Percentiles rank a stretch among this genome's conserved stretches.
Conservation (phyloP, 176 grass and related monocot genomes). For the Aegilops speltoides region DNA sequence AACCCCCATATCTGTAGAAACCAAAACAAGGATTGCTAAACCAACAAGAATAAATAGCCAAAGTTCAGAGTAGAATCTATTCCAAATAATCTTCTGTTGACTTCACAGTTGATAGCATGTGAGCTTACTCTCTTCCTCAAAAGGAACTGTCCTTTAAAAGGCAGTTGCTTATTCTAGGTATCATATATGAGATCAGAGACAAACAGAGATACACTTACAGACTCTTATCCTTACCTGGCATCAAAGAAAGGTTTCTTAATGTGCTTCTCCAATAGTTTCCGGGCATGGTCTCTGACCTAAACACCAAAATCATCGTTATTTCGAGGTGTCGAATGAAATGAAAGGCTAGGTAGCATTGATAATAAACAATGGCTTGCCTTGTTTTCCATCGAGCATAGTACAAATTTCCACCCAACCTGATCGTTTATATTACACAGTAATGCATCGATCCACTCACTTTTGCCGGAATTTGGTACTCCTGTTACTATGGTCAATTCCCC, state of each 20-base stretch:
- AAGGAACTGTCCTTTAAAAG: not conserved
- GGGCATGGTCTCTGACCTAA: conserved; percentile 92
- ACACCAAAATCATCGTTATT: conserved; percentile 28
- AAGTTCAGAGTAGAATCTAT: conserved; percentile 7
- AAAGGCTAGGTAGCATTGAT: conserved; percentile 18
- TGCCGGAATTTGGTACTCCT: conserved; percentile 96
- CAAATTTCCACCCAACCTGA: conserved; percentile 88
- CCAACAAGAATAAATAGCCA: conserved; percentile 14
- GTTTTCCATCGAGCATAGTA: conserved; percentile 97
- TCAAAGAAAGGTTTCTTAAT: conserved; percentile 87
- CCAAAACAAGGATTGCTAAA: conserved; percentile 28
- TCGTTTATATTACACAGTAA: conserved; percentile 87
- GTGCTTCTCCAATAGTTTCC: conserved; percentile 95
- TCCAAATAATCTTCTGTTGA: not conserved
- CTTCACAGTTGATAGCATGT: not conserved
- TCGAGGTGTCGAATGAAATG: conserved; percentile 1
- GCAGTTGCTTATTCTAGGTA: conserved; percentile 1
- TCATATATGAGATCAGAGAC: conserved; percentile 14
- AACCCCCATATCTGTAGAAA: conserved; percentile 61
- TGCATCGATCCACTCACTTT: conserved; percentile 99
- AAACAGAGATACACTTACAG: not conserved
- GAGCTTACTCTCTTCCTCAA: not conserved
- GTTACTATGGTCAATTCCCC: conserved; percentile 91
- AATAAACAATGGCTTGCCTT: conserved; percentile 52
- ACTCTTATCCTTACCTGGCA: conserved; percentile 59